Percentiles rank a stretch among this genome's conserved stretches.
Conservation (phyloP, 176 grass and related monocot species). For the Eleusine coracana region DNA sequence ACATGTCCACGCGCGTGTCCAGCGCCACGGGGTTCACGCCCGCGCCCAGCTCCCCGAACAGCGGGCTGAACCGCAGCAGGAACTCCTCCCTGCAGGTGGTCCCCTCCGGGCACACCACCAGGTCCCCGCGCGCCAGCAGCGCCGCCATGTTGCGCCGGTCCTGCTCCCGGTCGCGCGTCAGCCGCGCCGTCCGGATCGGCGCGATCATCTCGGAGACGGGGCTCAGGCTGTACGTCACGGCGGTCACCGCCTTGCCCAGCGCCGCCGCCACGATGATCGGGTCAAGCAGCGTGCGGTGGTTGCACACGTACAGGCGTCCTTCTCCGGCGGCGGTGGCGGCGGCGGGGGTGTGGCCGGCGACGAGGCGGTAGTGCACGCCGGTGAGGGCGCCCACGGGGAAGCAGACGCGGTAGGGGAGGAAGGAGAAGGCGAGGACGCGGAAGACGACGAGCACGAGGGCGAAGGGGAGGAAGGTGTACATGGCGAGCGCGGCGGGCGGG, state of each 20-base stretch:
- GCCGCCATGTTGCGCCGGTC: slow-evolving; percentile 58
- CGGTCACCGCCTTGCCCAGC: slow-evolving; percentile 51
- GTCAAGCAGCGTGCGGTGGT: slow-evolving; percentile 80
- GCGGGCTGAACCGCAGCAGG: slow-evolving; percentile 72
- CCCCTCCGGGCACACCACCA: slow-evolving; percentile 84
- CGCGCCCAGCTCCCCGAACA: slow-evolving; percentile 55
- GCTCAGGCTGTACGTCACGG: slow-evolving; percentile 81
- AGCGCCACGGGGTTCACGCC: slow-evolving; percentile 61
- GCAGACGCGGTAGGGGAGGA: slow-evolving; percentile 63
- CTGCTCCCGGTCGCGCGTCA: slow-evolving; percentile 64
- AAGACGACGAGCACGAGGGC: slow-evolving; percentile 40
- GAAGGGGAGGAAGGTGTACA: slow-evolving; percentile 81
- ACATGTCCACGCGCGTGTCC: slow-evolving; percentile 53
- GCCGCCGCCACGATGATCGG: slow-evolving; percentile 52
- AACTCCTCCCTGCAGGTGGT: slow-evolving; percentile 77
- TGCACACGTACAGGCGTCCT: slow-evolving; percentile 61
- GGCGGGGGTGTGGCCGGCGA: neutral
- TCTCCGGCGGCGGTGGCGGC: neutral
- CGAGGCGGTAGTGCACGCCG: slow-evolving; percentile 51
- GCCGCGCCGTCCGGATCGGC: slow-evolving; percentile 59
- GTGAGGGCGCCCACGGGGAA: slow-evolving; percentile 45
- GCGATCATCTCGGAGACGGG: slow-evolving; percentile 63
- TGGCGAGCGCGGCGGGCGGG: slow-evolving; percentile 54
- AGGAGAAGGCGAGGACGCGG: slow-evolving; percentile 40
- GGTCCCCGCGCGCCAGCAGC: slow-evolving; percentile 47